Evolutionary conservation across 106 monocot genomes (phyloP), one percentile per base, ranked within the genome.

Genomic region (Allium cepa): DNA sequence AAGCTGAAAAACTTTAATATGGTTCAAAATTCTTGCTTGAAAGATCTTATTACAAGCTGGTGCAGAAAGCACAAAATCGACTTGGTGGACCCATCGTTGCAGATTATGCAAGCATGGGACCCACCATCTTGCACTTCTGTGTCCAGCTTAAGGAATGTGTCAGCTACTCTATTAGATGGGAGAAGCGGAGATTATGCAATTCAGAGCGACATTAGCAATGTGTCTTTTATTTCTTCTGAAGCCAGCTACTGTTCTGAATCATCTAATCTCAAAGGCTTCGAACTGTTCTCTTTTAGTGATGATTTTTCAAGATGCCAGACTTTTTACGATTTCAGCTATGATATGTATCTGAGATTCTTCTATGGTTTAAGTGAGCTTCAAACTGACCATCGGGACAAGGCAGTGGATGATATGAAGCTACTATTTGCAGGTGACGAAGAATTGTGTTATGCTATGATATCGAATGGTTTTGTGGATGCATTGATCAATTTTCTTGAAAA

Each of bases 11-110:
- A 78, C 51, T 66, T 87, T 58, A 59, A 60, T 12, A 27, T 87
- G 60, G 68, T 85, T 64, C 87, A 84, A 57, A 85, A 99, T 83
- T 85, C 79, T 69, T 77, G 75, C 63, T 81, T 99, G 85, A 93
- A 79, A 57, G 75, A 78, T 61, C 87, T 90, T 56, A 85, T 99
- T 64, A 71, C 69, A 11, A 72, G 70, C 59, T 99, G 99, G 99
- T 78, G 87, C 64, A 61, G 47, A 71, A 72, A 83, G 8, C 74
- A 83, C 67, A 73, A 62, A 22, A 53, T 85, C n/a, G 67, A 18
- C 48, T 49, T 70, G 49, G 69, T 67, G 26, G 72, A 84, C 63
- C 66, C 79, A 26, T 55, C 68, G 0, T 8, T 26, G 9, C 53
- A 14, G 14, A 60, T 68, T 68, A 36, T 36, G 36, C 17, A 22